A percentile compares a stretch with the other conserved stretches of the same genome.
Conservation (phyloP, 164 flowering plant species). For the Echeveria elegans region DNA sequence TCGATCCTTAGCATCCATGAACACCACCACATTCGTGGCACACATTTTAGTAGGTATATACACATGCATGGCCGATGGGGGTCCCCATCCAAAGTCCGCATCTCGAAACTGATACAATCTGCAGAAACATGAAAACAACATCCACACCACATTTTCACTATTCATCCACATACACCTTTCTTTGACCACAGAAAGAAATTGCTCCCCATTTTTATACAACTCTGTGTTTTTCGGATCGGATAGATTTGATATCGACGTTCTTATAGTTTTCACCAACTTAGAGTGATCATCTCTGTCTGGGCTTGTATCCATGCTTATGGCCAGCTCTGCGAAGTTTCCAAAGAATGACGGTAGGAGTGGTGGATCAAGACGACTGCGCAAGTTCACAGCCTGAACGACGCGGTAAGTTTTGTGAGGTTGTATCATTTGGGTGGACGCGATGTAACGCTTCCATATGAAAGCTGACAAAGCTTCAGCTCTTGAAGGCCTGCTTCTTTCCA, state of each 20-base stretch:
- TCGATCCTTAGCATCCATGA: not conserved
- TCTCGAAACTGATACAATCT: not conserved
- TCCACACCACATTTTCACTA: not conserved
- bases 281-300: slow-evolving; percentile 4
- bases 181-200: not conserved
- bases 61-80: not conserved
- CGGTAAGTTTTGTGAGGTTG: not conserved
- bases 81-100: not conserved
- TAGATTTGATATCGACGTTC: not conserved
- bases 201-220: no score
- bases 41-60: not conserved
- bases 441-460: slow-evolving; percentile 3
- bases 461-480: not conserved
- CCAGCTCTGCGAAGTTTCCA: slow-evolving; percentile 11
- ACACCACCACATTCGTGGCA: not conserved
- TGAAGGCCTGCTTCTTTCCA: not conserved
- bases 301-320: not conserved
- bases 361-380: slow-evolving; percentile 13
- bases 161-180: not conserved
- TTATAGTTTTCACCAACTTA: not conserved
- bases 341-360: slow-evolving; percentile 13
- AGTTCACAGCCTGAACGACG: slow-evolving; percentile 12
- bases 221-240: not conserved
- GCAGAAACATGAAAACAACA: not conserved
- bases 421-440: not conserved